These are phyloP conservation scores for Crithidia thermophila DNA, from an alignment of 208 protist species.

Conservation along the genomic window DNA sequence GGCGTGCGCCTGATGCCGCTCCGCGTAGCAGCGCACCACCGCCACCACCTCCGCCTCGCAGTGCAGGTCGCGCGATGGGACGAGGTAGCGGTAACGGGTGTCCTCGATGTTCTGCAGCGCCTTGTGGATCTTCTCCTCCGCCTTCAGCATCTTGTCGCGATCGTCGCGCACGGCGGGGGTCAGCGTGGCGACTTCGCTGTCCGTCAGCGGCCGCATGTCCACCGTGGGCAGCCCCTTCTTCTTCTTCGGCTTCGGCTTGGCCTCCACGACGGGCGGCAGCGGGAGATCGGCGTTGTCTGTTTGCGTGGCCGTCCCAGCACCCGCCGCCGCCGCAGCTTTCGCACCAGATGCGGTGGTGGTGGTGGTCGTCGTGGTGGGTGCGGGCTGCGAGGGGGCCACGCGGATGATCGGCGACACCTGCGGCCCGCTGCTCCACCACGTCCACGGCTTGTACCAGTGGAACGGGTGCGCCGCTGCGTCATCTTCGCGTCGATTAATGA, in stretches of 20 bases:
- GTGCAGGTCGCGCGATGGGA: conserved; percentile 49
- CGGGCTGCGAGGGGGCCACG: too few species aligned
- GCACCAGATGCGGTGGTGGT: neutral
- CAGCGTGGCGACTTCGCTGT: conserved; percentile 40
- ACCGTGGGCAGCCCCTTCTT: conserved; percentile 54
- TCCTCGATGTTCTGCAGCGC: conserved; percentile 75
- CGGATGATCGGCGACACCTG: conserved; percentile 47
- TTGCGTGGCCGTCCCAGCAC: conserved; percentile 14
- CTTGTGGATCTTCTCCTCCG: conserved; percentile 64
- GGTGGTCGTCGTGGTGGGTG: conserved; percentile 18
- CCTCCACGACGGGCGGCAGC: conserved; percentile 3
- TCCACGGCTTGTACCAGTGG: conserved; percentile 73
- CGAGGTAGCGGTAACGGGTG: conserved; percentile 71
- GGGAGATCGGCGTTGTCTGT: conserved; percentile 7
- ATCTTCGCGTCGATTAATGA: conserved; percentile 62
- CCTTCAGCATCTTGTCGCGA: conserved; percentile 62
- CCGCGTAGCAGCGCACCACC: conserved; percentile 70
- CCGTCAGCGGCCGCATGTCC: conserved; percentile 42
- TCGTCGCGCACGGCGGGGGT: conserved; percentile 54
- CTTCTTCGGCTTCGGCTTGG: conserved; percentile 28
- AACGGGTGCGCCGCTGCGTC: conserved; percentile 42
- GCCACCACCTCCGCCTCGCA: conserved; percentile 66
- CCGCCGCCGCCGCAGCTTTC: neutral
- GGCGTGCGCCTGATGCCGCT: conserved; percentile 25
- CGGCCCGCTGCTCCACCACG: conserved; percentile 59